Evolutionary conservation across 2,329 filamentous ascomycete species (phyloP).

Genomic region (Periglandula ipomoeae): DNA sequence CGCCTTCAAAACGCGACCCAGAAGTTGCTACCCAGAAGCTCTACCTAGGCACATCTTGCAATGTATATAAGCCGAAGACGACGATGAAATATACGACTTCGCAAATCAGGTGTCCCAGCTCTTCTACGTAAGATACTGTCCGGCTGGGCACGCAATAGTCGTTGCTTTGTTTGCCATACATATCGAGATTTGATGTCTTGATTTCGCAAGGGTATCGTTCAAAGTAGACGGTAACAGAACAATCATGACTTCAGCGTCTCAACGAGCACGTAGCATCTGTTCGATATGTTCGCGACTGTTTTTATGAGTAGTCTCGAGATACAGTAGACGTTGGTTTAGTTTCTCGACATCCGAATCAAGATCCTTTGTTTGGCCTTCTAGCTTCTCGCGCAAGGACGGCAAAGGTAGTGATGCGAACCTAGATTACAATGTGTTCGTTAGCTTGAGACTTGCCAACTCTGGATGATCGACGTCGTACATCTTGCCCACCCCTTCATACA

Average conservation of each 20-base stretch:
- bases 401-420: constrained; percentile 85
- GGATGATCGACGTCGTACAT: constrained; percentile 56
- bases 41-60: no score
- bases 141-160: no score
- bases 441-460: neutral
- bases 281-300: constrained; percentile 90
- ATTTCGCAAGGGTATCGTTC: neutral
- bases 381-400: constrained; percentile 62
- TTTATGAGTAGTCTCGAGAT: constrained; percentile 89
- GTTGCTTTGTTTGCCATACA: no score
- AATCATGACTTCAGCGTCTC: constrained; percentile 1
- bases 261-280: constrained; percentile 61
- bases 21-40: no score
- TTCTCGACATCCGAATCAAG: constrained; percentile 70
- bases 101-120: no score
- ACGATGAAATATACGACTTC: no score
- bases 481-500: constrained; percentile 95
- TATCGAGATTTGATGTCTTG: no score
- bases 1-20: no score
- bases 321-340: constrained; percentile 81
- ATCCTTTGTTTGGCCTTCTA: constrained; percentile 64
- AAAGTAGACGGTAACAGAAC: neutral
- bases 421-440: neutral
- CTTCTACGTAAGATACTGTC: no score
- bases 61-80: no score